A percentile compares a stretch with the other conserved stretches of the same genome.
Evolutionary conservation across 2,329 filamentous ascomycete species (phyloP).

Genomic region (Ceratocystis huliohia): DNA sequence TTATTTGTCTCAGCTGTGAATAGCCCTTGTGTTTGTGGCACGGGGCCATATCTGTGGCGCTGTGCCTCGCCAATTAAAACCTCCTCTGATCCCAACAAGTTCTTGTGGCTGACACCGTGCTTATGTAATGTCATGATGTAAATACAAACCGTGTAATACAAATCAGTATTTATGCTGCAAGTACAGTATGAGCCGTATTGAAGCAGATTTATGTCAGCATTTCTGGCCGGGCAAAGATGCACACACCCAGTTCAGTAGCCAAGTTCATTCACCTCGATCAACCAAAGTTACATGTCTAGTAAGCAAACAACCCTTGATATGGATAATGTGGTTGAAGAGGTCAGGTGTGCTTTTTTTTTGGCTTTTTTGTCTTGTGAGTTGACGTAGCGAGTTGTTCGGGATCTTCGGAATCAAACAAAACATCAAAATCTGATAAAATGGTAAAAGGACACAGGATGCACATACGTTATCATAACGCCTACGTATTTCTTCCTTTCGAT

Average conservation of each 20-base stretch:
- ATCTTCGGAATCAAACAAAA: background rate
- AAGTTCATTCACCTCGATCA: background rate
- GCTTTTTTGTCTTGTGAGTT: background rate
- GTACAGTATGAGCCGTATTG: no score
- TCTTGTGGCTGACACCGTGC: no score
- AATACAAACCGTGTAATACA: no score
- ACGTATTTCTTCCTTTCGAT: background rate
- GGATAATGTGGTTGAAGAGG: background rate
- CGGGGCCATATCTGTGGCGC: background rate
- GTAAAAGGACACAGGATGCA: background rate
- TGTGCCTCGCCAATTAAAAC: background rate
- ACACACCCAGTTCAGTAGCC: background rate
- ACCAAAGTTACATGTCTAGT: background rate
- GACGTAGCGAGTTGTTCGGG: background rate
- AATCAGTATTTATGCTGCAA: no score
- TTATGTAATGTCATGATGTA: no score
- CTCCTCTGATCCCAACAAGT: no score
- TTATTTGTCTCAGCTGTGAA: background rate
- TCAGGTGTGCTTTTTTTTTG: background rate
- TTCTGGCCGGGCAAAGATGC: background rate
- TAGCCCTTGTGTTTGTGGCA: background rate
- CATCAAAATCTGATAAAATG: background rate
- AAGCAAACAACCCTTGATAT: background rate
- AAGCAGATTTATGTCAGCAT: background rate
- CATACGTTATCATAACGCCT: background rate